Conservation (phyloP, 441 rosid species). For the Gossypium davidsonii region DNA sequence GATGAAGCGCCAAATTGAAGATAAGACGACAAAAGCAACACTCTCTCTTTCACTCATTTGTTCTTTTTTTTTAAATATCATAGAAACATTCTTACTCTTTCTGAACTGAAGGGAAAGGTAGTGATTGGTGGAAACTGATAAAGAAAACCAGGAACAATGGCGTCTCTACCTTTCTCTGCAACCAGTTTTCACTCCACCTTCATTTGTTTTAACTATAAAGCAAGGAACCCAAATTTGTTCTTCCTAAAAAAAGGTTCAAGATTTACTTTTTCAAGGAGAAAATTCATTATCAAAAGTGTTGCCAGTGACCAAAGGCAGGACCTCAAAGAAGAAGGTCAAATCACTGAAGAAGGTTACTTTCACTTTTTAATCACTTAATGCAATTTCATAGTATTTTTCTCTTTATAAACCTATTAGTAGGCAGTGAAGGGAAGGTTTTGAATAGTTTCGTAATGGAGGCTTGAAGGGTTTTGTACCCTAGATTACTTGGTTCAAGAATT, state of each 20-base stretch:
- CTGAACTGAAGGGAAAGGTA: background rate
- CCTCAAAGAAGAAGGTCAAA: conserved; percentile 22
- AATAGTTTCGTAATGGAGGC: background rate
- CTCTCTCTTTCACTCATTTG: conserved; percentile 30
- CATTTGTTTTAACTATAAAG: conserved; percentile 16
- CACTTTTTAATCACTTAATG: background rate
- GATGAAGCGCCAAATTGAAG: background rate
- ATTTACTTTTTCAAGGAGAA: conserved; percentile 18
- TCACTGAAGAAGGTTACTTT: conserved; percentile 23
- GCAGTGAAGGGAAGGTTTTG: no score
- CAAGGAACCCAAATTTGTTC: conserved; percentile 20
- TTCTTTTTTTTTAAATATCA: background rate
- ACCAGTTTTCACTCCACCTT: conserved; percentile 23
- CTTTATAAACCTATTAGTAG: no score
- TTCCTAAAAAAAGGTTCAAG: conserved; percentile 12
- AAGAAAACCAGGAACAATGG: conserved; percentile 21
- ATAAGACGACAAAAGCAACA: conserved; percentile 21
- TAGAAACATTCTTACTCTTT: background rate
- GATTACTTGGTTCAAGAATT: background rate
- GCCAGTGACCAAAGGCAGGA: conserved; percentile 31
- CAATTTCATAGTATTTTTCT: background rate
- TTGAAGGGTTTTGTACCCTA: background rate
- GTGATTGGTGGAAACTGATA: background rate
- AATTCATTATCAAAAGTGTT: conserved; percentile 23
- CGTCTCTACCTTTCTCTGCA: conserved; percentile 25